These are phyloP conservation scores for Pichia cactophila DNA, from an alignment of 1,139 yeast genomes.

Conservation along the genomic window DNA sequence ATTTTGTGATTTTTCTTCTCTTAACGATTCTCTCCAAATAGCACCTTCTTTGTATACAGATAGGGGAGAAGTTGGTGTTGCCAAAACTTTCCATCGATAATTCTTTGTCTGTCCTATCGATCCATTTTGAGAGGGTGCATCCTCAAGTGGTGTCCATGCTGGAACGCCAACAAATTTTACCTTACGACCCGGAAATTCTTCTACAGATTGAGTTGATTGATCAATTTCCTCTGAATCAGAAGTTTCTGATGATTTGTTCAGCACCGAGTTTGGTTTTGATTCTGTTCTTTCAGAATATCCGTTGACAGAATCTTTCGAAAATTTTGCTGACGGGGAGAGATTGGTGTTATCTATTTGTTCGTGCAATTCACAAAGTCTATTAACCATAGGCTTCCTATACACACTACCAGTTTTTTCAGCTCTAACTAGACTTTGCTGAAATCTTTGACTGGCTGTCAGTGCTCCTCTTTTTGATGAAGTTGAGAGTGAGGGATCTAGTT, in stretches of 20 bases:
- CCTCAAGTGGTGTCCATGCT: conserved; percentile 7
- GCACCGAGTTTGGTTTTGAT: background rate
- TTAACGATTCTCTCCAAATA: conserved; percentile 25
- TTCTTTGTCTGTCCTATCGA: background rate
- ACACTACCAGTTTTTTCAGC: conserved; percentile 26
- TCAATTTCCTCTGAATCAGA: background rate
- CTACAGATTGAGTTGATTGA: background rate
- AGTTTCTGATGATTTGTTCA: background rate
- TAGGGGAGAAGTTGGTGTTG: background rate
- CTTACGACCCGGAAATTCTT: background rate
- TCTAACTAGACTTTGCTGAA: conserved; percentile 27
- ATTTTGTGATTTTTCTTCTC: background rate
- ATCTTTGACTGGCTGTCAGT: conserved; percentile 27
- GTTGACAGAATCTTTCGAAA: background rate
- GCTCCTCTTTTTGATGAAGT: background rate
- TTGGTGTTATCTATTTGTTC: background rate
- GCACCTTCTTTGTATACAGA: conserved; percentile 16
- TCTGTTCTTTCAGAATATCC: background rate
- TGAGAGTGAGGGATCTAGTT: background rate
- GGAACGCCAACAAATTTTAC: background rate
- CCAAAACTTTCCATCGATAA: background rate
- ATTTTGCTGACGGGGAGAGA: background rate
- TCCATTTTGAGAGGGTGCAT: background rate
- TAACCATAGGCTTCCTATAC: conserved; percentile 20
- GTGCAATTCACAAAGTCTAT: too few relatives aligned